Evolutionary conservation across 2,329 filamentous ascomycete genomes (phyloP).

Genomic region (Podosphaera xanthii): DNA sequence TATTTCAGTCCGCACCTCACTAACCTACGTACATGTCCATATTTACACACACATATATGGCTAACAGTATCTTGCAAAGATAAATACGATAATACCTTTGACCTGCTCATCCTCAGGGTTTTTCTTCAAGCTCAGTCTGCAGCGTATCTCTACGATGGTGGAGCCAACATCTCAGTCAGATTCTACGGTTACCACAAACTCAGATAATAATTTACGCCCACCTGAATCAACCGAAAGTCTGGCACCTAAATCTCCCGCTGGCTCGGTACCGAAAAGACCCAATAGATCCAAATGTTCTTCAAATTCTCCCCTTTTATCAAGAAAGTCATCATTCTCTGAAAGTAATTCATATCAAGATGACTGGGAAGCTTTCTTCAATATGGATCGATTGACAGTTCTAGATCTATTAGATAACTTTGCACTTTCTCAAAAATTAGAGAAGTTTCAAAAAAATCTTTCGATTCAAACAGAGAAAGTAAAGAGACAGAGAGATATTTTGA

Average conservation of each 20-base stretch:
- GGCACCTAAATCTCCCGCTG: conserved; percentile 20
- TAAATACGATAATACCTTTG: no score
- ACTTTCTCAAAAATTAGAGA: conserved; percentile 73
- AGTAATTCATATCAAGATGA: conserved; percentile 74
- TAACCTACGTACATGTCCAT: no score
- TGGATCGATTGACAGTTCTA: conserved; percentile 77
- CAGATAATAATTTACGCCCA: background rate
- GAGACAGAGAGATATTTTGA: conserved; percentile 59
- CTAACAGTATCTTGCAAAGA: no score
- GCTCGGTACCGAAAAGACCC: conserved; percentile 28
- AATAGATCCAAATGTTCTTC: conserved; percentile 23
- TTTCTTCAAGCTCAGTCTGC: no score
- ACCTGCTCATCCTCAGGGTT: no score
- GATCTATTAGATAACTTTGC: conserved; percentile 89
- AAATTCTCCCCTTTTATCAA: conserved; percentile 39
- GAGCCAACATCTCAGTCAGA: background rate
- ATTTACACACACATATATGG: no score
- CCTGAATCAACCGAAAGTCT: conserved; percentile 7
- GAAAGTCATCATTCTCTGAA: conserved; percentile 61
- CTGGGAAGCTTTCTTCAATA: conserved; percentile 65
- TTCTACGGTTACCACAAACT: background rate
- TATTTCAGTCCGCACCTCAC: no score
- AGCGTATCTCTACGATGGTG: no score
- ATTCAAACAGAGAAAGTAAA: conserved; percentile 69
- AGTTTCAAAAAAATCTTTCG: conserved; percentile 61